Evolutionary conservation across 306 rosid genomes (phyloP).

Genomic region (Echinosophora koreensis): DNA sequence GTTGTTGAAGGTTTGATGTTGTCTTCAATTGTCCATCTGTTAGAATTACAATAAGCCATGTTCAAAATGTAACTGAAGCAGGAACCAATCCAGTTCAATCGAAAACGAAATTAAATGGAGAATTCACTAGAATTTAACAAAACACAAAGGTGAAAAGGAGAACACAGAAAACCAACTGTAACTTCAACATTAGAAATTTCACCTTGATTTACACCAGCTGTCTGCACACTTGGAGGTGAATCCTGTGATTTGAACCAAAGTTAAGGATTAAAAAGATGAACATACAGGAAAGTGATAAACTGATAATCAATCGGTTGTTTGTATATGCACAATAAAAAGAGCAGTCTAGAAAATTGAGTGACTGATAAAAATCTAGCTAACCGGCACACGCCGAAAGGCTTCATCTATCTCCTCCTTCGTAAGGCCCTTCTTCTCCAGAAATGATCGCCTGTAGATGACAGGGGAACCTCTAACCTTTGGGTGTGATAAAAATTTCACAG

Average conservation of each 20-base stretch:
- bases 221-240: constrained; percentile 70
- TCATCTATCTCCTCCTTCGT: constrained; percentile 98
- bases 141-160: constrained; percentile 17
- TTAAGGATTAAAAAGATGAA: constrained; percentile 36
- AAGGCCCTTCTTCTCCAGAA: constrained; percentile 93
- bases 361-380: constrained; percentile 51
- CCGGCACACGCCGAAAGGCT: constrained; percentile 92
- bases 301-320: constrained; percentile 12
- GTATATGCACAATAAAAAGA: background rate
- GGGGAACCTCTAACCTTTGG: constrained; percentile 95
- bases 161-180: background rate
- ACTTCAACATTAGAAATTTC: constrained; percentile 19
- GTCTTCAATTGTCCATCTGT: constrained; percentile 68
- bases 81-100: constrained; percentile 26
- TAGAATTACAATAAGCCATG: constrained; percentile 42
- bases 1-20: constrained; percentile 63
- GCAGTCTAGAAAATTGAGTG: background rate
- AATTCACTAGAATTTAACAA: constrained; percentile 34
- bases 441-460: constrained; percentile 82
- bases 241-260: constrained; percentile 63
- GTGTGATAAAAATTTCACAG: constrained; percentile 88
- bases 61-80: constrained; percentile 37
- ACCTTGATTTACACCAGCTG: constrained; percentile 79
- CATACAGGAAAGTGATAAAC: constrained; percentile 22
- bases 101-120: constrained; percentile 20